phyloP scores from a whole-genome alignment of 352 stramenopile species.

The Peronosclerospora sorghi region DNA sequence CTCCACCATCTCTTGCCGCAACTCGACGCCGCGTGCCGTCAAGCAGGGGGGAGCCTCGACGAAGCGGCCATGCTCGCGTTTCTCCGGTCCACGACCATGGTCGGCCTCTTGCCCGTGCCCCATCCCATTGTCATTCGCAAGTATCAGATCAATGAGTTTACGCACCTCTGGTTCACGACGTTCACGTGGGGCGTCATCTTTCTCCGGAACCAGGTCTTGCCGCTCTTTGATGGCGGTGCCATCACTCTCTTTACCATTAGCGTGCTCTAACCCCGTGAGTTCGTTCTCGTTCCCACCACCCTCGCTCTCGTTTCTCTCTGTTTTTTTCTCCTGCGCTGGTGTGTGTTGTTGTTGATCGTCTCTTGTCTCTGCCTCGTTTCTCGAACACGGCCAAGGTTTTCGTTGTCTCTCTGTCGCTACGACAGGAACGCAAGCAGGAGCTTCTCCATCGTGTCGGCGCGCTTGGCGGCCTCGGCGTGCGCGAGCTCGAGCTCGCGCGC shows the following conservation, averaged over 20 bases:
- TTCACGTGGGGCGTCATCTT: constrained; percentile 99
- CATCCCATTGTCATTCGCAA: constrained; percentile 98
- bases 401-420: constrained; percentile 22
- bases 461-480: constrained; percentile 38
- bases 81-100: constrained; percentile 94
- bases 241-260: constrained; percentile 94
- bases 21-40: constrained; percentile 63
- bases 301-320: too few relatives aligned
- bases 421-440: constrained; percentile 61
- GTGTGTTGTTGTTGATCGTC: too few relatives aligned
- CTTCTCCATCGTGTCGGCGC: constrained; percentile 62
- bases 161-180: constrained; percentile 96
- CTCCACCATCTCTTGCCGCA: constrained; percentile 91
- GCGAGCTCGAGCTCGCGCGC: constrained; percentile 43
- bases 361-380: too few relatives aligned
- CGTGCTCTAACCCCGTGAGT: constrained; percentile 37
- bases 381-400: too few relatives aligned
- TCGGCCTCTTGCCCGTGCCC: constrained; percentile 94
- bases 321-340: too few relatives aligned
- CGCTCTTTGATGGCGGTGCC: constrained; percentile 93
- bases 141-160: constrained; percentile 99
- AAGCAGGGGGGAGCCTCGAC: constrained; percentile 82
- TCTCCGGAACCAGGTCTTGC: constrained; percentile 92
- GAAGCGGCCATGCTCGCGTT: constrained; percentile 96
- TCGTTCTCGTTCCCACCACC: too few relatives aligned